Conservation (phyloP, 495 filamentous ascomycete genomes). For the Penicillium mononematosum region DNA sequence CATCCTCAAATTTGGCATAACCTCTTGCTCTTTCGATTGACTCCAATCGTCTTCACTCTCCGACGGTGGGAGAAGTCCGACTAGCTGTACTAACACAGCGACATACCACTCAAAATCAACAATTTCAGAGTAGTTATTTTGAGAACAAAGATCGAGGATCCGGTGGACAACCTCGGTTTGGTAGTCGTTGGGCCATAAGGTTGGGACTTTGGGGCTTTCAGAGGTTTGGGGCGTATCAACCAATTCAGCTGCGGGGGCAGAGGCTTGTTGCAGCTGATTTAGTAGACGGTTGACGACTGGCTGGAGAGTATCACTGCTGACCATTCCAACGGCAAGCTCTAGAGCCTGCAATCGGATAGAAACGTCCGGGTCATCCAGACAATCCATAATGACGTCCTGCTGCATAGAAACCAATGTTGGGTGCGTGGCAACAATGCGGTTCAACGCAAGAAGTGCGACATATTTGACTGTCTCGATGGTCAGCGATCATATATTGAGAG, state of each 20-base stretch:
- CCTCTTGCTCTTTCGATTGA: conserved; percentile 18
- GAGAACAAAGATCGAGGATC: conserved; percentile 88
- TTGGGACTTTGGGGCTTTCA: conserved; percentile 28
- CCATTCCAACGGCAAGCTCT: conserved; percentile 88
- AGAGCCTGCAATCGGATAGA: conserved; percentile 93
- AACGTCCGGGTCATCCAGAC: conserved; percentile 92
- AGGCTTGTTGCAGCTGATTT: conserved; percentile 65
- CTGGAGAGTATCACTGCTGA: conserved; percentile 76
- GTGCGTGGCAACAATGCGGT: conserved; percentile 86
- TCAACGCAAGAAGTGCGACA: conserved; percentile 91
- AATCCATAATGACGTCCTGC: conserved; percentile 92
- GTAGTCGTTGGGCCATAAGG: conserved; percentile 73
- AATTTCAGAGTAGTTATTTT: conserved; percentile 80
- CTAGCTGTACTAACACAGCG: conserved; percentile 74
- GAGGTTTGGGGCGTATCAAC: conserved; percentile 3
- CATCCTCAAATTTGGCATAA: conserved; percentile 16
- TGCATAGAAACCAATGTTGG: conserved; percentile 83
- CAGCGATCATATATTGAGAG: neutral
- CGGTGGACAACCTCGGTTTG: conserved; percentile 71
- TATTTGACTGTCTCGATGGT: conserved; percentile 71
- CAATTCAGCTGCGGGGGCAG: conserved; percentile 13
- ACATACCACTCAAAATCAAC: conserved; percentile 97
- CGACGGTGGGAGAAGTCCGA: conserved; percentile 60
- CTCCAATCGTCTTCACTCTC: conserved; percentile 25
- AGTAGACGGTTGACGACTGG: conserved; percentile 84